Evolutionary conservation across 495 filamentous ascomycete species (phyloP), one percentile per base, ranked within the genome.

Genomic region (Cenococcum geophilum): DNA sequence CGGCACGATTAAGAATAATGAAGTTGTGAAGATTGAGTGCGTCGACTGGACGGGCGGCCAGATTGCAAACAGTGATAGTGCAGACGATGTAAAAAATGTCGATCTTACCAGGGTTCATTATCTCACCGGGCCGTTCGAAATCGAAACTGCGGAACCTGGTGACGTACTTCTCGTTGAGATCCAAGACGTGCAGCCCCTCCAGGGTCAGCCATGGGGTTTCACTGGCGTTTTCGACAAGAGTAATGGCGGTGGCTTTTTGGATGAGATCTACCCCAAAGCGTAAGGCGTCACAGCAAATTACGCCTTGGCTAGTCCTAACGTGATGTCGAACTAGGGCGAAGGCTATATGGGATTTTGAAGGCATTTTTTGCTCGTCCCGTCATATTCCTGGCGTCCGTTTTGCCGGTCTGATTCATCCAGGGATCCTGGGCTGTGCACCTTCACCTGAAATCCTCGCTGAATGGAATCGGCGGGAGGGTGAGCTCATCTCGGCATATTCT

Each of bases 331-430:
- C 55, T 5, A 88, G 86, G n/a, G 90, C 89, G 16, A 93, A 93
- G 70, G 92, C 92, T 0, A 96, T 97, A 69, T 97, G 92, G 92
- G 92, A 96, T 70, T 96, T 97, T 63, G 91, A 96, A 69, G 92
- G 92, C 60, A 96, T 97, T 68, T 91, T 87, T 75, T 93, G 89
- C 78, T 88, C 88, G 23, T 91, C 87, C 11, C 83, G 92, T 0
- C 92, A 97, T 72, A 92, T 97, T 66, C 92, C 92, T 0, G 69
- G 69, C 34, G 69, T 71, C 25, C 67, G 69, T 18, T 71, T 71
- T 47, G 64, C 69, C 2, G 69, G 69, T n/a, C 76, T 96, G 37
- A 96, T 97, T 70, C 92, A 97, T 70, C 92, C 92, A 0, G 92
- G 92, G 1, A 96, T 97, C 58, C 76, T 97, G 18, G 92, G 92